Conservation (phyloP, 768 basidiomycete genomes). For the Thelephora aurantiotincta region DNA sequence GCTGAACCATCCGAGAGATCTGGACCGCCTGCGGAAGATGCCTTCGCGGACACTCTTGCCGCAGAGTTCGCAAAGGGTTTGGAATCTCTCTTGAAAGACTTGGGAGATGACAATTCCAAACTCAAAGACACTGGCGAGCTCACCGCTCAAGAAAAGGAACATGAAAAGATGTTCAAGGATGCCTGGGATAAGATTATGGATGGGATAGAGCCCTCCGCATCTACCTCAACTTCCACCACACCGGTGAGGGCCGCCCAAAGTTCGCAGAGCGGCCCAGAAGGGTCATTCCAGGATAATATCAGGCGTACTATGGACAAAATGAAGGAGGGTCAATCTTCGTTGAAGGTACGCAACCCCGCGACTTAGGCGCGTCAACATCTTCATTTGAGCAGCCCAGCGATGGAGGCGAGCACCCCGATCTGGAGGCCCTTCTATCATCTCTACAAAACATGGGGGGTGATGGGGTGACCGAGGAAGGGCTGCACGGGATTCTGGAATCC, state of each 20-base stretch:
- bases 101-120: constrained; percentile 13
- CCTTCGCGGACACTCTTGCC: constrained; percentile 20
- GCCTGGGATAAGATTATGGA: constrained; percentile 65
- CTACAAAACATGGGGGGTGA: constrained; percentile 22
- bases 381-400: not conserved
- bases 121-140: constrained; percentile 4
- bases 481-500: constrained; percentile 57
- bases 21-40: constrained; percentile 9
- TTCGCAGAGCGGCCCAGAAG: constrained; percentile 8
- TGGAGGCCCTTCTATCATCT: not conserved
- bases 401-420: not conserved
- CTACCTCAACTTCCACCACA: not conserved
- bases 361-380: not conserved
- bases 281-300: constrained; percentile 56
- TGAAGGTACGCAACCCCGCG: constrained; percentile 23
- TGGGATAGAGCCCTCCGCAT: constrained; percentile 31
- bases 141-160: constrained; percentile 14
- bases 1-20: constrained; percentile 8
- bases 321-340: constrained; percentile 46
- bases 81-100: constrained; percentile 29
- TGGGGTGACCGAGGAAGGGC: constrained; percentile 26
- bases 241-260: not conserved
- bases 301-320: constrained; percentile 63
- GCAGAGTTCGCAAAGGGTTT: constrained; percentile 28
- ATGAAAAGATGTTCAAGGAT: constrained; percentile 30